Conservation (phyloP, 768 basidiomycete genomes). For the Lactifluus subvellereus region DNA sequence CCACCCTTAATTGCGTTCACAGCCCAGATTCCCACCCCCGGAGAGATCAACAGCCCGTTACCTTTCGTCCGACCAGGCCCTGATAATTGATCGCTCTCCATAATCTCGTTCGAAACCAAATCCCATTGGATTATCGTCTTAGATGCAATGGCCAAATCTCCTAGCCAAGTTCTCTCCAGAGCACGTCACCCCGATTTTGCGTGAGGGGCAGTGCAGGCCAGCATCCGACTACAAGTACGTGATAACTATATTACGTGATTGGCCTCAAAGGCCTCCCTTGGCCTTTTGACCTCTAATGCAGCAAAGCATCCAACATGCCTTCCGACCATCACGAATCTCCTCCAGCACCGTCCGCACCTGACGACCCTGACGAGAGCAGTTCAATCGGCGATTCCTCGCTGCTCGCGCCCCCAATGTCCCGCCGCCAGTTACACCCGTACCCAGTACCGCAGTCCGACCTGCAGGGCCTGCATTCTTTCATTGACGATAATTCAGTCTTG, state of each 20-base stretch:
- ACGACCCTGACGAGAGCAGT: not conserved
- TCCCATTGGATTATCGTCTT: not conserved
- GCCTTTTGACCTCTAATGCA: constrained; percentile 13
- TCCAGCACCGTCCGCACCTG: not conserved
- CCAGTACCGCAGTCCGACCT: not conserved
- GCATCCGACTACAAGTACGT: constrained; percentile 19
- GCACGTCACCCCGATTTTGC: constrained; percentile 10
- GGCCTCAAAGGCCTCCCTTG: constrained; percentile 1
- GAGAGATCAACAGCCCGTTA: not conserved
- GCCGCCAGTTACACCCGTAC: not conserved
- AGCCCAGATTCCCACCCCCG: constrained; percentile 3
- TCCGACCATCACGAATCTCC: constrained; percentile 14
- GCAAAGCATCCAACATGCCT: constrained; percentile 13
- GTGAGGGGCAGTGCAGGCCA: constrained; percentile 21
- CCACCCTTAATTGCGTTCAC: constrained; percentile 17
- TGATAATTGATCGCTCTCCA: not conserved
- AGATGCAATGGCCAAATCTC: constrained; percentile 14
- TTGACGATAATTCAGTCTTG: not conserved
- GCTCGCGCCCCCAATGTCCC: constrained; percentile 12
- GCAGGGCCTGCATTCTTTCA: not conserved
- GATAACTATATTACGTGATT: constrained; percentile 18
- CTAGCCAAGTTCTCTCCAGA: constrained; percentile 18
- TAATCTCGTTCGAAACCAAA: not conserved
- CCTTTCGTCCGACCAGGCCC: not conserved
- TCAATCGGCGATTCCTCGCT: constrained; percentile 14